Conservation (phyloP, 305 asterid genomes). For the Rubia peregrina region DNA sequence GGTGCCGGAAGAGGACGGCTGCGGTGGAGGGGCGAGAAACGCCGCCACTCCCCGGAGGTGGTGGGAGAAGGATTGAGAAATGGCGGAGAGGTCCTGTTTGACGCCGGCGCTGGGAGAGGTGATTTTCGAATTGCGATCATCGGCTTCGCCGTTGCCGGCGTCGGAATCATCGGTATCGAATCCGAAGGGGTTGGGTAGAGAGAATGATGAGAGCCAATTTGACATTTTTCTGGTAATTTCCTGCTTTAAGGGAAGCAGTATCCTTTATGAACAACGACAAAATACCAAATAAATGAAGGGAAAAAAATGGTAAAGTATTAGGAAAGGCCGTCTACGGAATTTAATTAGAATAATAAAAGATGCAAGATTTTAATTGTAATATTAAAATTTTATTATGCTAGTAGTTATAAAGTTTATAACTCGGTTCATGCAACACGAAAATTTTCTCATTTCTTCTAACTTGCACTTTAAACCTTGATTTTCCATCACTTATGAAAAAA, state of each 20-base stretch:
- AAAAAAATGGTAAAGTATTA: too few species aligned
- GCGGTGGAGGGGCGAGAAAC: conserved; percentile 40
- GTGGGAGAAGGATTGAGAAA: conserved; percentile 29
- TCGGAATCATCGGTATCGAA: conserved; percentile 24
- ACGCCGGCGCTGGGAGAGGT: conserved; percentile 32
- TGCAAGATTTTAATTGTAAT: too few species aligned
- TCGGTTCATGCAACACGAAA: too few species aligned
- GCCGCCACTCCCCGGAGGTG: conserved; percentile 59
- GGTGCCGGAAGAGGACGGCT: not conserved
- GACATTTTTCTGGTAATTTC: conserved; percentile 36
- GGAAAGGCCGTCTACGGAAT: too few species aligned
- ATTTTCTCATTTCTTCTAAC: too few species aligned
- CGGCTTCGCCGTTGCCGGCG: conserved; percentile 23
- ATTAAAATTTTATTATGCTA: too few species aligned
- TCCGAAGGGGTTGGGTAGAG: conserved; percentile 35
- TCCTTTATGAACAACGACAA: not conserved
- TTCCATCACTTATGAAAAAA: too few species aligned
- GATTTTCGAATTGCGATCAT: conserved; percentile 20
- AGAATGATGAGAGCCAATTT: conserved; percentile 45
- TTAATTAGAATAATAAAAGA: too few species aligned
- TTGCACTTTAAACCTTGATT: too few species aligned
- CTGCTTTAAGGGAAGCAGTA: not conserved
- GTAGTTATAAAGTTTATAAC: too few species aligned
- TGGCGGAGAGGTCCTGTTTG: conserved; percentile 36
- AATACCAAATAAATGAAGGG: not conserved